Evolutionary conservation across 2,329 filamentous ascomycete species (phyloP).

Genomic region (Fusarium napiforme): DNA sequence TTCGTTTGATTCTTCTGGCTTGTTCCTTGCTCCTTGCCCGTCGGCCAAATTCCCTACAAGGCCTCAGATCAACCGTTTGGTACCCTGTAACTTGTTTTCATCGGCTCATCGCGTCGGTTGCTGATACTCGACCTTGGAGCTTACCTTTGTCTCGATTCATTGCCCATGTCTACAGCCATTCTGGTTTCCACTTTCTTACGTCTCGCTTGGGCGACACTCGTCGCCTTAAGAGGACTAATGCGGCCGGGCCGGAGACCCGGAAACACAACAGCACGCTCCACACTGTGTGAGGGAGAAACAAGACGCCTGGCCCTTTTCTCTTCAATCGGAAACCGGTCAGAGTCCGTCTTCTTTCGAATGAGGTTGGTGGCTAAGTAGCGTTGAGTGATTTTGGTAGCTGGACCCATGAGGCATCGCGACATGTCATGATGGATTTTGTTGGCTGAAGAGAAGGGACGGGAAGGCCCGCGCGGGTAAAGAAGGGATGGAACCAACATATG

Average conservation of each 20-base stretch:
- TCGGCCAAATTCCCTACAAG: constrained; percentile 14
- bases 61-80: not conserved
- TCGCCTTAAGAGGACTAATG: constrained; percentile 38
- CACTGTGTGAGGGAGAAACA: constrained; percentile 23
- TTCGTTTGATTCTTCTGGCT: constrained; percentile 38
- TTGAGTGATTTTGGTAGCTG: not conserved
- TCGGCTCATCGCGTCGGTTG: not conserved
- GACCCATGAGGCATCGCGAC: constrained; percentile 9
- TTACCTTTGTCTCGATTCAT: not conserved
- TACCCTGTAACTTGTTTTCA: not conserved
- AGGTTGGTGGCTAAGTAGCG: not conserved
- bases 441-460: constrained; percentile 30
- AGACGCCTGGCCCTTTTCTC: not conserved
- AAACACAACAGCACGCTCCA: constrained; percentile 23
- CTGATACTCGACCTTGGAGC: not conserved
- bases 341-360: not conserved
- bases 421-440: constrained; percentile 1
- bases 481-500: constrained; percentile 27
- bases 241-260: constrained; percentile 33
- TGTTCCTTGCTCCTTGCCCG: not conserved
- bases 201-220: constrained; percentile 34
- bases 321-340: not conserved
- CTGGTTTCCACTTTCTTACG: constrained; percentile 35
- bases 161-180: constrained; percentile 22
- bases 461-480: constrained; percentile 35